Base-by-base conservation (phyloP, 495 filamentous ascomycete species). In the Aspergillus panamensis region DNA sequence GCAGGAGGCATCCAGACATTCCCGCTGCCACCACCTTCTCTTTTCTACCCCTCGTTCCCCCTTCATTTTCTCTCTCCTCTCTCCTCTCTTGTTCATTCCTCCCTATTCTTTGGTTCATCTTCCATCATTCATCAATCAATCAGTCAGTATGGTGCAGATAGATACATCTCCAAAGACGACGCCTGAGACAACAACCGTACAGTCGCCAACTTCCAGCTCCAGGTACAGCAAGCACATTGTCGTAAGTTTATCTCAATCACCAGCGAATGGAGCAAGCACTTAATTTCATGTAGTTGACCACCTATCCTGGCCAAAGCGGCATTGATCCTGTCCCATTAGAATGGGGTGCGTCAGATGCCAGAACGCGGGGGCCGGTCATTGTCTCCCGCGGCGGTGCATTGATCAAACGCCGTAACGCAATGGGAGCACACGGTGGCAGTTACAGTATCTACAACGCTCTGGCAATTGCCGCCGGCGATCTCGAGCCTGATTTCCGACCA, bases 391-490 rank as follows among this genome's bases (percentile, higher is more conserved):
- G 79, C 57, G 79, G 80, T 7, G 85, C 82, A 52, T 90, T 91
- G 8, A 83, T 97, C 59, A 84, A 92, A 59, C 84, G 87, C 64
- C 87, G 94, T 53, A 98, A 98, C 75, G 93, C 88, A 79, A 77
- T 77, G 82, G 87, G 87, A 55, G 94, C 94, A 53, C 94, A 98
- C 66, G 93, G 94, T 43, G 94, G 94, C 42, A 96, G 92, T n/a
- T 98, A 98, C 65, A 90, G 89, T 63, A 91, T 97, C 65, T 98
- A 98, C 73, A 91, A 96, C 69, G 94, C 94, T 21, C 80, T 98
- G 45, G 94, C 94, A 39, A 82, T 98, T 59, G 94, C 94, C 20
- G 91, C 89, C 62, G 92, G 92, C 61, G 86, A 97, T 64, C 83
- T 98, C 50, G 83, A 87, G 51, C 76, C 82, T 17, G 84, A 96